These are phyloP conservation scores for Amanita pseudoporphyria DNA, from an alignment of 768 basidiomycete genomes.

Conservation along the genomic window DNA sequence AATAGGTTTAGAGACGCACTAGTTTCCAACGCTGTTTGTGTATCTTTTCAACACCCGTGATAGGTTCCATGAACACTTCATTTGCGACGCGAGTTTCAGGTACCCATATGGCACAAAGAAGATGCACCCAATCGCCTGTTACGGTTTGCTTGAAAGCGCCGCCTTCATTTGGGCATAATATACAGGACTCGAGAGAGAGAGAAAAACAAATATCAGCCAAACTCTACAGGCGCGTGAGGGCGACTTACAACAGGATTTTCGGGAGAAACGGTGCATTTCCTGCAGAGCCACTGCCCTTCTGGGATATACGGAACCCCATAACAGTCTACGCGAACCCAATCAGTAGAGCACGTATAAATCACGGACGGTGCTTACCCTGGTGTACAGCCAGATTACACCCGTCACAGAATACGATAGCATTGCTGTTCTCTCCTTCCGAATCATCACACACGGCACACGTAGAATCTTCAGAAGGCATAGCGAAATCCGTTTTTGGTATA, in stretches of 20 bases:
- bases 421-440: constrained; percentile 96
- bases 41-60: constrained; percentile 81
- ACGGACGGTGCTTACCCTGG: constrained; percentile 54
- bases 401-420: constrained; percentile 98
- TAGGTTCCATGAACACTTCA: constrained; percentile 96
- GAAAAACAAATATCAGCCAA: not conserved
- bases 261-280: constrained; percentile 97
- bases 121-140: constrained; percentile 89
- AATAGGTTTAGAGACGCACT: constrained; percentile 35
- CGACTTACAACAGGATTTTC: constrained; percentile 84
- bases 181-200: constrained; percentile 55
- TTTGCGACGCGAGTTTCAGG: constrained; percentile 91
- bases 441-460: constrained; percentile 98
- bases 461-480: constrained; percentile 89
- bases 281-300: constrained; percentile 98
- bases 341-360: not conserved
- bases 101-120: constrained; percentile 96
- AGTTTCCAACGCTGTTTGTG: constrained; percentile 91
- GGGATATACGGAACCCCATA: constrained; percentile 99
- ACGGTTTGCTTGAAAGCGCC: constrained; percentile 98
- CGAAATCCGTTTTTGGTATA: constrained; percentile 81
- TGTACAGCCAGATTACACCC: constrained; percentile 99
- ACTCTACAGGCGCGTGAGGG: not conserved
- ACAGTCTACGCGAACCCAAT: constrained; percentile 52
- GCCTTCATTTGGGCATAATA: constrained; percentile 94